Conservation (phyloP, 176 grass and related monocot genomes). For the Zea luxurians region DNA sequence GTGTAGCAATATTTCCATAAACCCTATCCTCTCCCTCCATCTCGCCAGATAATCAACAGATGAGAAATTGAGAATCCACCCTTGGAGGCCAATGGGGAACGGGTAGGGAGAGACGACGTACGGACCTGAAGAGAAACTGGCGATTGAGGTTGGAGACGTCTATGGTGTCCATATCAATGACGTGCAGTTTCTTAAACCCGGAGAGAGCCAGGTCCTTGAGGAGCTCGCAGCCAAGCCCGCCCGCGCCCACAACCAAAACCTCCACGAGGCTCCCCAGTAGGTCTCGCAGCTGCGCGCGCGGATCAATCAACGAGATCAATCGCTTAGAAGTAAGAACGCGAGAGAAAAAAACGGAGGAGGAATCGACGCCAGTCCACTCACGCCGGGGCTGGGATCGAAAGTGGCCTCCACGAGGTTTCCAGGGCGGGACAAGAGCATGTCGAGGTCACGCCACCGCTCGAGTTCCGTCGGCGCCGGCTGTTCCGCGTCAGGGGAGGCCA, state of each 20-base stretch:
- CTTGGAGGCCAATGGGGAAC: background rate
- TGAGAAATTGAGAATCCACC: background rate
- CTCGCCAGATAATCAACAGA: background rate
- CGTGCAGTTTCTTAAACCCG: slow-evolving; percentile 90
- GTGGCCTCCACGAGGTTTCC: slow-evolving; percentile 71
- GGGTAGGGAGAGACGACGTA: background rate
- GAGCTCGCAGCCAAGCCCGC: slow-evolving; percentile 90
- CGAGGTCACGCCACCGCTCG: slow-evolving; percentile 78
- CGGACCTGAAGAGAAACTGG: slow-evolving; percentile 97
- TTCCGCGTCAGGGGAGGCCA: slow-evolving; percentile 42
- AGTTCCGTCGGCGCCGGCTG: slow-evolving; percentile 45
- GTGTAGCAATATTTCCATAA: background rate
- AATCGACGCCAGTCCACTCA: slow-evolving; percentile 40
- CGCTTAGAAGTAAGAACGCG: slow-evolving; percentile 2
- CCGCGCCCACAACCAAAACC: slow-evolving; percentile 88
- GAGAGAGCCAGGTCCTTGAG: slow-evolving; percentile 96
- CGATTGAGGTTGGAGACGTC: slow-evolving; percentile 97
- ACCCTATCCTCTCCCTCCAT: slow-evolving; percentile 3
- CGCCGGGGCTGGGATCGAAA: slow-evolving; percentile 66
- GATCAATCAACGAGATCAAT: background rate
- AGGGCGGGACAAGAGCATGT: slow-evolving; percentile 72
- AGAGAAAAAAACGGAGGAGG: background rate
- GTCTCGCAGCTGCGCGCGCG: slow-evolving; percentile 67
- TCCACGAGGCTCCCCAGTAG: slow-evolving; percentile 64
- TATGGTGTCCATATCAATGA: slow-evolving; percentile 99